Evolutionary conservation across 805 yeast genomes (phyloP).

Genomic region (Komagataella populi): DNA sequence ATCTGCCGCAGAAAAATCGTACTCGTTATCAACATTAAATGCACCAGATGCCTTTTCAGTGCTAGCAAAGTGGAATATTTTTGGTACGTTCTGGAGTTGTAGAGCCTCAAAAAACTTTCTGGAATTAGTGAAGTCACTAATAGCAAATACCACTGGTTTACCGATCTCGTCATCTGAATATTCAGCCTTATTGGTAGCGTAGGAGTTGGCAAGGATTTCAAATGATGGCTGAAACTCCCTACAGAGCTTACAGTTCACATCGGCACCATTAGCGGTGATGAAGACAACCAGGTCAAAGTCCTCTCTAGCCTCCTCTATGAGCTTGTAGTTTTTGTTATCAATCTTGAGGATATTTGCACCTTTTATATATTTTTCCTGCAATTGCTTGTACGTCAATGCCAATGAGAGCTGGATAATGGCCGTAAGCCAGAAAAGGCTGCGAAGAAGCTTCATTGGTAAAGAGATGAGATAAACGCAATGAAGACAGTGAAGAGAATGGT

Average conservation of each 20-base stretch:
- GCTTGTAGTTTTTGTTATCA: constrained; percentile 47
- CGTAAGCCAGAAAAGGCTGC: constrained; percentile 1
- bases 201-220: constrained; percentile 47
- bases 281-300: constrained; percentile 55
- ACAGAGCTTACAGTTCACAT: constrained; percentile 71
- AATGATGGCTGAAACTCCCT: constrained; percentile 52
- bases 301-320: constrained; percentile 41
- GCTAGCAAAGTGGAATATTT: constrained; percentile 39
- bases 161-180: constrained; percentile 35
- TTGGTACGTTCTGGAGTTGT: constrained; percentile 64
- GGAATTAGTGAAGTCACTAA: constrained; percentile 56
- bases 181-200: constrained; percentile 28
- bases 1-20: constrained; percentile 32
- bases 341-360: constrained; percentile 25
- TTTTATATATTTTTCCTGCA: constrained; percentile 4
- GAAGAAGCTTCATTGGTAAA: background rate
- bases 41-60: constrained; percentile 16
- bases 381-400: constrained; percentile 1
- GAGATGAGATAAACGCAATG: background rate
- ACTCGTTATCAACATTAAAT: constrained; percentile 20
- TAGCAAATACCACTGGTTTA: constrained; percentile 47
- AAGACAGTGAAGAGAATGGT: background rate
- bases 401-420: background rate
- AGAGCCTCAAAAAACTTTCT: constrained; percentile 37
- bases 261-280: constrained; percentile 62